These are phyloP conservation scores for Russula emetica DNA, from an alignment of 768 basidiomycete species.

Conservation along the genomic window DNA sequence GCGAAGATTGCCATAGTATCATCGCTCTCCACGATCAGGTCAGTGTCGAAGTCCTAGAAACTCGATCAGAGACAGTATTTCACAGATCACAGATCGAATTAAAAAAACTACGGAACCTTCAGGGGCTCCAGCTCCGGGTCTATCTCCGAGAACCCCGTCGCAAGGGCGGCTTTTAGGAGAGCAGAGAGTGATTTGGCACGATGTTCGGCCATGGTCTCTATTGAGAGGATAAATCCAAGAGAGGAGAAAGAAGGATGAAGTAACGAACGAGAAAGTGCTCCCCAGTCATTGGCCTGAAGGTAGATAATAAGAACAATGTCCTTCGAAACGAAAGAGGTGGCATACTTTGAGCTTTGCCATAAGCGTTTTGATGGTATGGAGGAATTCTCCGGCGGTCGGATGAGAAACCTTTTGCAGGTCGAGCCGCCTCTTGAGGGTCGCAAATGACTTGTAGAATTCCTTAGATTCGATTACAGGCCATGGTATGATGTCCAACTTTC, in stretches of 20 bases:
- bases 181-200: constrained; percentile 38
- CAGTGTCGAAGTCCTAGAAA: constrained; percentile 50
- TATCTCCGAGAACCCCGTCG: constrained; percentile 44
- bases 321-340: too few relatives aligned
- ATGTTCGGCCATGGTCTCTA: constrained; percentile 50
- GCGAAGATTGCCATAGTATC: constrained; percentile 39
- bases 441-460: constrained; percentile 54
- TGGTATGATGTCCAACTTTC: constrained; percentile 53
- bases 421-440: constrained; percentile 42
- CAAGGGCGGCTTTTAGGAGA: constrained; percentile 46
- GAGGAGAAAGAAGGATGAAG: not conserved
- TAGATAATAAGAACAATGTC: not conserved
- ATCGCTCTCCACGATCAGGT: constrained; percentile 37
- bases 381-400: constrained; percentile 48
- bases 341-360: constrained; percentile 20
- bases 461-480: constrained; percentile 64
- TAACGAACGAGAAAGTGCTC: constrained; percentile 53
- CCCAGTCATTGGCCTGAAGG: constrained; percentile 58
- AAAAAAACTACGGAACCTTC: constrained; percentile 38
- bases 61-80: not conserved
- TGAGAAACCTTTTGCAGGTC: constrained; percentile 50
- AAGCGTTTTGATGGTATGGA: constrained; percentile 14
- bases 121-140: constrained; percentile 46
- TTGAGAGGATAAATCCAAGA: not conserved
- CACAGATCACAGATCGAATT: too few relatives aligned